phyloP scores from a whole-genome alignment of 1,284 basidiomycete genomes.

The Amylostereum areolatum region DNA sequence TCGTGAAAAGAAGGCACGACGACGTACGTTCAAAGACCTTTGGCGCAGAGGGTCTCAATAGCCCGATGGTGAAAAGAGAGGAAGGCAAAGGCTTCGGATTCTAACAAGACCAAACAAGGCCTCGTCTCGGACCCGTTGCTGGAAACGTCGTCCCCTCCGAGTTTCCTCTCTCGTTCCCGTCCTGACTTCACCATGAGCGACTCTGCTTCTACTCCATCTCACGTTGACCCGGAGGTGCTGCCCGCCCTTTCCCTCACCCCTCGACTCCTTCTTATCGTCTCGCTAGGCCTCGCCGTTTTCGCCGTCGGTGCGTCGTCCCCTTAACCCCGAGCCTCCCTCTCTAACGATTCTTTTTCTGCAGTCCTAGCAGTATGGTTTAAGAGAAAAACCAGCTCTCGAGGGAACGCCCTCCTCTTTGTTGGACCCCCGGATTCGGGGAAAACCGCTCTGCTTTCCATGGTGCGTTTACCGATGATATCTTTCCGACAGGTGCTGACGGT shows the following conservation, averaged over 20 bases:
- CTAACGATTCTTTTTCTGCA: constrained; percentile 3
- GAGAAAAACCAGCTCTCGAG: constrained; percentile 39
- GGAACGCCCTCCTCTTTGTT: constrained; percentile 56
- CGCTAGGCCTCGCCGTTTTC: background rate
- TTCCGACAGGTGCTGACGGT: constrained; percentile 1
- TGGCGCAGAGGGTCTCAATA: too few relatives aligned
- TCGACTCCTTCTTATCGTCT: constrained; percentile 15
- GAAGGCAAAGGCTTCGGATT: constrained; percentile 14
- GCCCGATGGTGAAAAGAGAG: too few relatives aligned
- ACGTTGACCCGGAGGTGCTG: constrained; percentile 13
- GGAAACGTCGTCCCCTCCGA: too few relatives aligned
- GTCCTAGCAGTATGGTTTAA: constrained; percentile 33
- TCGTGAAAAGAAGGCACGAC: too few relatives aligned
- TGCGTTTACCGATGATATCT: constrained; percentile 23
- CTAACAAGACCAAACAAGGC: constrained; percentile 19
- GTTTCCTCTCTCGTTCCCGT: too few relatives aligned
- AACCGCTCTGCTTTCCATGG: constrained; percentile 58
- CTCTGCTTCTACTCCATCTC: background rate
- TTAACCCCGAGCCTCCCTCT: background rate
- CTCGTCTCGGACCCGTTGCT: too few relatives aligned
- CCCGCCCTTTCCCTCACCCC: constrained; percentile 17
- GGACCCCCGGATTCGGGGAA: constrained; percentile 72
- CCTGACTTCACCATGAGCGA: background rate
- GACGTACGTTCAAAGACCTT: too few relatives aligned
- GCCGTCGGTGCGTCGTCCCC: constrained; percentile 13